A percentile compares a stretch with the other conserved stretches of the same genome.
Evolutionary conservation across 305 asterid genomes (phyloP).

Genomic region (Plantago lanceolata): DNA sequence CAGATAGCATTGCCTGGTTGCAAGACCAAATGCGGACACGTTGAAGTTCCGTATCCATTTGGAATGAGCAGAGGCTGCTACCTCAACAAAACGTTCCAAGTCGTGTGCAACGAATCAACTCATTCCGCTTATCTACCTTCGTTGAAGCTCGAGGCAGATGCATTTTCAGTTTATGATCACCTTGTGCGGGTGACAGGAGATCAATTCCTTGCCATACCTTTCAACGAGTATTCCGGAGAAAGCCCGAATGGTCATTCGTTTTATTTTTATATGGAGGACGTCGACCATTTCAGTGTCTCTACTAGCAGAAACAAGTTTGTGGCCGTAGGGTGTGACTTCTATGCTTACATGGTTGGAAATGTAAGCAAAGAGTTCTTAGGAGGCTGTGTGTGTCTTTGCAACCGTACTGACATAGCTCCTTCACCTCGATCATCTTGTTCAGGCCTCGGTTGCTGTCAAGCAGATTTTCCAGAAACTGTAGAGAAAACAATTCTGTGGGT

Average conservation of each 20-base stretch:
- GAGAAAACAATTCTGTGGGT: not conserved
- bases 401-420: conserved; percentile 13
- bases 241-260: not conserved
- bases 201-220: not conserved
- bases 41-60: conserved; percentile 37
- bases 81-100: conserved; percentile 25
- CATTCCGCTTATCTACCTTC: conserved; percentile 2
- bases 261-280: not conserved
- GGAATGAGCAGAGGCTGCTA: conserved; percentile 32
- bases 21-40: conserved; percentile 29
- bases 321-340: conserved; percentile 33
- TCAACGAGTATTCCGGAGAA: conserved; percentile 19
- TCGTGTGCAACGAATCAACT: conserved; percentile 26
- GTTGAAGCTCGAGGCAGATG: not conserved
- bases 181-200: not conserved
- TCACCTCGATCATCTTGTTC: too few relatives aligned
- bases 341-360: conserved; percentile 20
- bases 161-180: conserved; percentile 25
- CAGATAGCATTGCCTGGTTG: conserved; percentile 21
- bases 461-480: conserved; percentile 19
- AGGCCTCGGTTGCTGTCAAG: conserved; percentile 35
- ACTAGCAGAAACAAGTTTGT: conserved; percentile 22
- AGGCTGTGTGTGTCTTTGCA: conserved; percentile 32
- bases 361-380: conserved; percentile 10
- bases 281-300: conserved; percentile 15